Evolutionary conservation across 768 basidiomycete species (phyloP), one percentile per base, ranked within the genome.

Genomic region (Mycena kentingensis): DNA sequence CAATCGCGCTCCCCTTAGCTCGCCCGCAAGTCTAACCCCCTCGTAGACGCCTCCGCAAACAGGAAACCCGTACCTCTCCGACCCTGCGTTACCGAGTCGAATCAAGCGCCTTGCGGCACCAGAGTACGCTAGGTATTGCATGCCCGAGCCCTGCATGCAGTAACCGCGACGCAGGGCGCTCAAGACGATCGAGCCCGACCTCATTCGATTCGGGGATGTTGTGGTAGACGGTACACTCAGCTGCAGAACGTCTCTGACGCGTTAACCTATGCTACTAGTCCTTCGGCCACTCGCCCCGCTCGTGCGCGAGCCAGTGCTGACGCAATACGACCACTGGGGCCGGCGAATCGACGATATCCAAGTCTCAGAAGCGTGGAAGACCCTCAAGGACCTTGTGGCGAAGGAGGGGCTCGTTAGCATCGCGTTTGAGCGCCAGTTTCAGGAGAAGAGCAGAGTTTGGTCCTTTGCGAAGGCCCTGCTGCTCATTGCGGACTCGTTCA

Each of bases 281-380:
- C 72, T 88, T 42, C 81, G 84, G 19, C 67, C 71, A 2, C 64
- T 88, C 39, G 75, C 73, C n/a, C 64, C 66, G 22, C 76, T 74
- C 19, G 71, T 78, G 1, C 63, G 67, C 2, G 78, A 79, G 18
- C 84, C 86, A 0, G 72, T 65, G 10, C 66, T 91, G 19, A 75
- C 74, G 0, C 90, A 90, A 65, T 91, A 88, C 62, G 76, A 90
- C 60, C 83, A 88, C 57, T 90, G 83, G 84, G 88, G 88, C 0
- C 79, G 83, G 11, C 58, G 58, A 2, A 70, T 89, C 8, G 88
- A 92, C 64, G 67, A 71, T 4, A 76, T 93, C 0, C 73, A 82
- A 32, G 88, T 87, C 1, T 85, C 83, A 16, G 87, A 89, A 63
- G 86, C 82, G 0, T 92, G 89, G 89, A 73, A 83, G 13, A 73